Percentiles rank a stretch among this genome's conserved stretches.
Evolutionary conservation across 192 early-diverging fungal genomes (phyloP).

Genomic region (Coemansia sp.): DNA sequence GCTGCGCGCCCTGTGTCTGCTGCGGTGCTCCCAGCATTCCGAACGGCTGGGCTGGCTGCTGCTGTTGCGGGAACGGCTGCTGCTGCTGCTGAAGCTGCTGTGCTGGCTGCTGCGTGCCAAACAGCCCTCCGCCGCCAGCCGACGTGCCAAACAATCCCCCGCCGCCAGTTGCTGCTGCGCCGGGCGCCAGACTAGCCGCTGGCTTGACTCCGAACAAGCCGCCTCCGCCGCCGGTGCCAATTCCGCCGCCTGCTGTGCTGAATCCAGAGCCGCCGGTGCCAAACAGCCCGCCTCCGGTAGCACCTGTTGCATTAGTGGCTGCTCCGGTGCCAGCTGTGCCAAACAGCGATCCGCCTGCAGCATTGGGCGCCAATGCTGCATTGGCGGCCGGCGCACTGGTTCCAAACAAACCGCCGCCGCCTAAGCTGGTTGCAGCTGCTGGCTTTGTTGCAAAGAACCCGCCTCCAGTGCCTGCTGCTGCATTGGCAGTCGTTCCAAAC

Average conservation of each 20-base stretch:
- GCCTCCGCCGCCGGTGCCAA: neutral
- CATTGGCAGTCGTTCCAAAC: conserved; percentile 5
- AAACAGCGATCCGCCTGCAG: conserved; percentile 19
- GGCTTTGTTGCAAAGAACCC: conserved; percentile 11
- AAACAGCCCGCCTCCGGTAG: conserved; percentile 25
- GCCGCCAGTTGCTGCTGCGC: neutral
- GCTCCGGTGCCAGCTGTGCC: conserved; percentile 11
- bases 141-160: neutral
- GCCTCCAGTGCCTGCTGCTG: neutral
- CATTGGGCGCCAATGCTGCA: conserved; percentile 6
- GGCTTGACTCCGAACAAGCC: conserved; percentile 15
- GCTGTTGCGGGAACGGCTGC: conserved; percentile 1
- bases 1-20: conserved; percentile 21
- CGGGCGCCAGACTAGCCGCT: conserved; percentile 11
- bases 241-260: neutral
- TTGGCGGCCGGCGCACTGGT: conserved; percentile 14
- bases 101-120: conserved; percentile 5
- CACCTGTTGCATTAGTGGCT: too few species aligned
- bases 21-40: conserved; percentile 13
- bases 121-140: neutral
- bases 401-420: conserved; percentile 29
- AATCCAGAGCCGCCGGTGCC: conserved; percentile 15
- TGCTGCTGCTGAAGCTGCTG: conserved; percentile 14
- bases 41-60: conserved; percentile 24
- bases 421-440: neutral